These are phyloP conservation scores for Phellopilus nigrolimitatus DNA, from an alignment of 1,284 basidiomycete genomes.

Conservation along the genomic window DNA sequence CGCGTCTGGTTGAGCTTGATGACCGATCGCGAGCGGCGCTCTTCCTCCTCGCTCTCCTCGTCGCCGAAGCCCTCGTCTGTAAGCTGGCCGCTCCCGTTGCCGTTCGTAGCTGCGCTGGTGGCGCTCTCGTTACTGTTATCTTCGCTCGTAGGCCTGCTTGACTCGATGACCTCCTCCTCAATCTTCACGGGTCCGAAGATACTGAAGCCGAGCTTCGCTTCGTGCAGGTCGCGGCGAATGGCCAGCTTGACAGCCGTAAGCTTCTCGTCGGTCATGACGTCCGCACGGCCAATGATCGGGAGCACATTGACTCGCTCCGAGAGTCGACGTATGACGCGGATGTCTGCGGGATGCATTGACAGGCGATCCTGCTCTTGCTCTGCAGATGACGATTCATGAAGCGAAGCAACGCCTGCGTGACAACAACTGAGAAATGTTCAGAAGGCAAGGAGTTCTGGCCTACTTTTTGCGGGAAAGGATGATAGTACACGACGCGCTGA, in stretches of 20 bases:
- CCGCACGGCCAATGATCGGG: constrained; percentile 70
- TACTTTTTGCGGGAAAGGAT: constrained; percentile 43
- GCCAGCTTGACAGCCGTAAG: constrained; percentile 71
- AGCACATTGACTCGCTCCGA: constrained; percentile 68
- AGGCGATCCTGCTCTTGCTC: constrained; percentile 36
- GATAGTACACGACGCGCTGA: constrained; percentile 44
- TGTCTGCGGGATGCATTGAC: constrained; percentile 68
- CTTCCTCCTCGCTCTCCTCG: constrained; percentile 38
- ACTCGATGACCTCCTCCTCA: constrained; percentile 22
- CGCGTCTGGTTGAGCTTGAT: constrained; percentile 63
- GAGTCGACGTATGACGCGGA: constrained; percentile 70
- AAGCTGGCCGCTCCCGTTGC: constrained; percentile 20
- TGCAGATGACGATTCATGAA: constrained; percentile 26
- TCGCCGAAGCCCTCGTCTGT: constrained; percentile 28
- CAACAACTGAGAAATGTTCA: constrained; percentile 32
- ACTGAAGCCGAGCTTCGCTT: constrained; percentile 65
- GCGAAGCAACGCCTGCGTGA: background rate
- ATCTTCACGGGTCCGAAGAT: constrained; percentile 49
- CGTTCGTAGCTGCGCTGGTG: constrained; percentile 24
- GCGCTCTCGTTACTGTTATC: constrained; percentile 28
- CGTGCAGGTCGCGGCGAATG: constrained; percentile 56
- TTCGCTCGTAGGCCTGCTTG: constrained; percentile 24
- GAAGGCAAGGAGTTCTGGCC: background rate
- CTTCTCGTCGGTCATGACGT: constrained; percentile 84
- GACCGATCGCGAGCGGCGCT: constrained; percentile 56